A percentile compares a stretch with the other conserved stretches of the same genome.
phyloP scores from a whole-genome alignment of 2,329 filamentous ascomycete species.

The Phoma sp. region DNA sequence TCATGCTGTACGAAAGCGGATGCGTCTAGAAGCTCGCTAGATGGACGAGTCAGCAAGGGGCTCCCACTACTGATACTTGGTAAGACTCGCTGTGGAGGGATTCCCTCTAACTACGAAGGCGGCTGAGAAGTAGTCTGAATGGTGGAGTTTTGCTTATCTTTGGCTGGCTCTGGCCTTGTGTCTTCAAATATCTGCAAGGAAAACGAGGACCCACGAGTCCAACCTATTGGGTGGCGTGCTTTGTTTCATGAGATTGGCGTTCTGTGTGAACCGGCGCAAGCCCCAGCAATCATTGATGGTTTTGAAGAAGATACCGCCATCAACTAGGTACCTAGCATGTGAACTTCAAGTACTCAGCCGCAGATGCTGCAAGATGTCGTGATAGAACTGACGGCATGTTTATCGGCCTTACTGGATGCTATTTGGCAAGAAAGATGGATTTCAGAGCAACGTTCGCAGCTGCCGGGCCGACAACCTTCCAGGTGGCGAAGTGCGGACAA shows the following conservation, averaged over 20 bases:
- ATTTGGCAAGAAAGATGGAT: constrained; percentile 3
- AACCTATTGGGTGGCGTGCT: constrained; percentile 18
- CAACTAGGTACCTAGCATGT: background rate
- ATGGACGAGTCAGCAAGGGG: constrained; percentile 30
- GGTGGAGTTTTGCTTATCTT: constrained; percentile 30
- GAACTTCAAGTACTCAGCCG: constrained; percentile 3
- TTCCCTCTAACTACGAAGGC: constrained; percentile 9
- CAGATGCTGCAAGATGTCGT: constrained; percentile 11
- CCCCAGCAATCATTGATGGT: constrained; percentile 8
- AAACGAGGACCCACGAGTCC: constrained; percentile 17
- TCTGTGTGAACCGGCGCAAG: constrained; percentile 18
- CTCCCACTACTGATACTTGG: constrained; percentile 9
- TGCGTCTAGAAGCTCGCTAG: constrained; percentile 35
- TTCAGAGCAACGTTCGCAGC: constrained; percentile 11
- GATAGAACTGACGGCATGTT: constrained; percentile 3
- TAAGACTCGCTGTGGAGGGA: constrained; percentile 6
- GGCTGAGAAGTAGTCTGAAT: constrained; percentile 15
- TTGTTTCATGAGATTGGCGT: constrained; percentile 28
- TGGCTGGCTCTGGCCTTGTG: constrained; percentile 18
- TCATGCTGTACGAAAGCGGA: constrained; percentile 19
- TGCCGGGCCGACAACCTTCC: constrained; percentile 19
- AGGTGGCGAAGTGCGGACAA: constrained; percentile 10
- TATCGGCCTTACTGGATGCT: constrained; percentile 7
- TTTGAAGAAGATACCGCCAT: constrained; percentile 14
- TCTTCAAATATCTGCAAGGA: constrained; percentile 20